Evolutionary conservation across 352 stramenopile genomes (phyloP).

Genomic region (Phytopythium litorale): DNA sequence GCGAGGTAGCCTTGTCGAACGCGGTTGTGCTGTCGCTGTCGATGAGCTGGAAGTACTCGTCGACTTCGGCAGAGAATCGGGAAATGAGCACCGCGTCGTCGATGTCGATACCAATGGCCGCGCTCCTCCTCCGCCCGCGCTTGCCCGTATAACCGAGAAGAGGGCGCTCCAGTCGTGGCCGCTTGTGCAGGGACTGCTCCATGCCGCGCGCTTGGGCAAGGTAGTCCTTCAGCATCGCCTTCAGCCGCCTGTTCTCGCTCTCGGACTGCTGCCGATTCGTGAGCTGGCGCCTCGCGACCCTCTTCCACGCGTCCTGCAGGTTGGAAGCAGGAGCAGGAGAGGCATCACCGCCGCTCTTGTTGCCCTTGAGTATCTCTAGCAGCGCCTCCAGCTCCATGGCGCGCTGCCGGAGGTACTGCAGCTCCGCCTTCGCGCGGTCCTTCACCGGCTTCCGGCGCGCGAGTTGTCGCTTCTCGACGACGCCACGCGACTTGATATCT

Average conservation of each 20-base stretch:
- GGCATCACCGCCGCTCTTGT: too few species aligned
- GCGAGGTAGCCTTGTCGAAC: background rate
- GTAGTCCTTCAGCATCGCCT: background rate
- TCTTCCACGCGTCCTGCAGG: background rate
- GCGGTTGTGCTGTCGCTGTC: background rate
- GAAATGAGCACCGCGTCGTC: background rate
- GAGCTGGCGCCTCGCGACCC: background rate
- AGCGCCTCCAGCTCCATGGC: constrained; percentile 16
- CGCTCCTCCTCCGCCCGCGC: background rate
- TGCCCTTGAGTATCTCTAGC: constrained; percentile 5
- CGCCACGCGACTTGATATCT: background rate
- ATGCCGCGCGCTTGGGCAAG: background rate
- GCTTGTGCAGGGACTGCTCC: background rate
- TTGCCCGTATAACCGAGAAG: background rate
- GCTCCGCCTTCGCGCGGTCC: constrained; percentile 20
- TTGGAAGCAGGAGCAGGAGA: too few species aligned
- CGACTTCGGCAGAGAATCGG: background rate
- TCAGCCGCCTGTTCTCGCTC: background rate
- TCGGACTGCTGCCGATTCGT: background rate
- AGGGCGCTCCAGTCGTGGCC: background rate
- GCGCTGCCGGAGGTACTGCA: constrained; percentile 15
- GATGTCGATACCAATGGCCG: background rate
- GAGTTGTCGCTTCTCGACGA: background rate
- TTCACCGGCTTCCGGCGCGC: constrained; percentile 9
- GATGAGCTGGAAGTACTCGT: background rate